Conservation (phyloP, 805 yeast genomes). For the Pichia exigua region DNA sequence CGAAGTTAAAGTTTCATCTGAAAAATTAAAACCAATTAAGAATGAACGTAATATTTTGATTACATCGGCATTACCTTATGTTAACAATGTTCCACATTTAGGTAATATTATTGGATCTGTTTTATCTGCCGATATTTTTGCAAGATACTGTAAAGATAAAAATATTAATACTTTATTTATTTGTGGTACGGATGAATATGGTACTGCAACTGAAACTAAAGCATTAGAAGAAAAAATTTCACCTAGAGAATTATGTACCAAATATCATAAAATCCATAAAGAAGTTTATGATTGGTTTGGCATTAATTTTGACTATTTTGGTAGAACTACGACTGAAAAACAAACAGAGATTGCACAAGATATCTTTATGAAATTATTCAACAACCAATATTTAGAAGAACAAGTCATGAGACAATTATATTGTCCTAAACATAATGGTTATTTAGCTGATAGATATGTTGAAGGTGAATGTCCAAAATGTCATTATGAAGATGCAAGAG, state of each 20-base stretch:
- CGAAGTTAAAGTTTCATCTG: slow-evolving; percentile 12
- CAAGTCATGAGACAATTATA: slow-evolving; percentile 82
- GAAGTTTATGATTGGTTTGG: slow-evolving; percentile 96
- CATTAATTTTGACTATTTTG: slow-evolving; percentile 89
- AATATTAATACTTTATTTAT: slow-evolving; percentile 78
- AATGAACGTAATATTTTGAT: slow-evolving; percentile 75
- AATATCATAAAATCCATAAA: slow-evolving; percentile 77
- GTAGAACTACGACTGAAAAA: slow-evolving; percentile 86
- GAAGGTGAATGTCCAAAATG: slow-evolving; percentile 98
- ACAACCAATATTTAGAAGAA: slow-evolving; percentile 80
- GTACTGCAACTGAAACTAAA: slow-evolving; percentile 98
- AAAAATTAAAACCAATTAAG: slow-evolving; percentile 54
- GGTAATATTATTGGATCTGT: slow-evolving; percentile 97
- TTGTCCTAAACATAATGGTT: slow-evolving; percentile 86
- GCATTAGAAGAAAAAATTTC: slow-evolving; percentile 90
- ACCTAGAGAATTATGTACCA: slow-evolving; percentile 85
- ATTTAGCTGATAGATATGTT: slow-evolving; percentile 91
- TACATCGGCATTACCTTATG: slow-evolving; percentile 96
- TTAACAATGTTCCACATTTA: slow-evolving; percentile 95
- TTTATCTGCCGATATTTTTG: slow-evolving; percentile 85
- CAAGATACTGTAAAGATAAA: slow-evolving; percentile 85
- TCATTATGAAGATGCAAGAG: slow-evolving; percentile 93
- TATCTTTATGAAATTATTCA: slow-evolving; percentile 66
- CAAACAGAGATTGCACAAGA: slow-evolving; percentile 97
- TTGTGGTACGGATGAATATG: slow-evolving; percentile 99